A percentile compares a stretch with the other conserved stretches of the same genome.
phyloP scores from a whole-genome alignment of 148 eudicot genomes.

The Rhododendron kiyosumense region DNA sequence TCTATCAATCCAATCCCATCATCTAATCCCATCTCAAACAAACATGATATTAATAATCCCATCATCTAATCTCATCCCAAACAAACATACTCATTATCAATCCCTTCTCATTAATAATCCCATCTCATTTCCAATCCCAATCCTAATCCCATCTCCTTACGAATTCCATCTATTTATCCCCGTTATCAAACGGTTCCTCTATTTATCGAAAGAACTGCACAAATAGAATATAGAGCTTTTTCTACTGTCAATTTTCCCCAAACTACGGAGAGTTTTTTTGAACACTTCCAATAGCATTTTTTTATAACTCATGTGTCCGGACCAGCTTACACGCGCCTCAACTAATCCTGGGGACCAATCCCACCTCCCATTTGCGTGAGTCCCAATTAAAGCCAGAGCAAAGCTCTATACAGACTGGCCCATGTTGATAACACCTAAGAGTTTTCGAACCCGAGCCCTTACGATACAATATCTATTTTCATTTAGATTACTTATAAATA shows the following conservation, averaged over 20 bases:
- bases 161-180: too few relatives aligned
- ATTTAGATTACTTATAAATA: not conserved
- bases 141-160: too few relatives aligned
- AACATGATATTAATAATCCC: too few relatives aligned
- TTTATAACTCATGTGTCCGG: too few relatives aligned
- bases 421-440: not conserved
- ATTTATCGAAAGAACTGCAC: not conserved
- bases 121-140: too few relatives aligned
- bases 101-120: too few relatives aligned
- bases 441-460: not conserved
- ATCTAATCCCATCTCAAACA: too few relatives aligned
- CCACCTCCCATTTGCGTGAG: not conserved
- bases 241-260: not conserved
- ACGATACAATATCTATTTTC: not conserved
- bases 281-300: not conserved
- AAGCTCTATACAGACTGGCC: not conserved
- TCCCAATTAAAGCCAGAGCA: not conserved
- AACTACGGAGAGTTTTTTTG: not conserved
- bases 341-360: not conserved
- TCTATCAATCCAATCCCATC: too few relatives aligned
- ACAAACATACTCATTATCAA: too few relatives aligned
- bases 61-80: too few relatives aligned
- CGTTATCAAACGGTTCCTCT: too few relatives aligned
- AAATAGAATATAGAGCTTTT: not conserved
- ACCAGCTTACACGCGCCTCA: not conserved